These are phyloP conservation scores for Aspergillus sclerotioniger DNA, from an alignment of 495 filamentous ascomycete genomes.

Conservation along the genomic window DNA sequence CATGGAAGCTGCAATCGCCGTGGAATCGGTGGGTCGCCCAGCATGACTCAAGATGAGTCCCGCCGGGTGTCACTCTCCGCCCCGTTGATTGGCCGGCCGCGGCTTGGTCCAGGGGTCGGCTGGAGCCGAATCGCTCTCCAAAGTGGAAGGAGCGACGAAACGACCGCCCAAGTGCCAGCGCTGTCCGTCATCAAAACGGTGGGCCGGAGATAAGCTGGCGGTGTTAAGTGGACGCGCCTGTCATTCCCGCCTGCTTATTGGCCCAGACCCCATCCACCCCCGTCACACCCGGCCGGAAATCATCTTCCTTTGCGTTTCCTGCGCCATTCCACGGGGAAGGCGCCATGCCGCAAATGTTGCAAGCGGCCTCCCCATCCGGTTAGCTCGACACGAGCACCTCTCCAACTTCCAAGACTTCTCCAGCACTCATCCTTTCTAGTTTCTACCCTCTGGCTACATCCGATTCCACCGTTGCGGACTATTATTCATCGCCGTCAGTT, in stretches of 20 bases:
- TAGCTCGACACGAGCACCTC: not conserved
- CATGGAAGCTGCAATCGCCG: not conserved
- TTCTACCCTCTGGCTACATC: too few species aligned
- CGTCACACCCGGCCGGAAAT: not conserved
- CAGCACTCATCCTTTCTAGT: not conserved
- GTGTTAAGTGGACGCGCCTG: not conserved
- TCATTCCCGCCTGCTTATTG: not conserved
- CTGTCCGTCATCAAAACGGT: not conserved
- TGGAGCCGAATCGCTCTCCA: not conserved
- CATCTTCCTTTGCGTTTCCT: not conserved
- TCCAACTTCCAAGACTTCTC: not conserved
- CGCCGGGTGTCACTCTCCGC: not conserved
- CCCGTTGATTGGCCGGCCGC: not conserved
- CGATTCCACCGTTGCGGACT: too few species aligned
- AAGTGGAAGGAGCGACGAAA: not conserved
- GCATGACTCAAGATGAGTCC: slow-evolving; percentile 4
- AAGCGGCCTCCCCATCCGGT: not conserved
- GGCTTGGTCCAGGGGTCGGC: not conserved
- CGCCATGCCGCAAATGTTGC: not conserved
- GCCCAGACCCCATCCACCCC: not conserved
- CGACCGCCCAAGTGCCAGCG: too few species aligned
- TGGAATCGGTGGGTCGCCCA: not conserved
- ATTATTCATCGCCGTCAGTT: too few species aligned
- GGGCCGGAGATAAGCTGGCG: slow-evolving; percentile 3
- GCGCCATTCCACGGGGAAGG: not conserved